Percentiles rank a stretch among this genome's conserved stretches.
Evolutionary conservation across 257 asterid genomes (phyloP).

Genomic region (Solanum tacnaense): DNA sequence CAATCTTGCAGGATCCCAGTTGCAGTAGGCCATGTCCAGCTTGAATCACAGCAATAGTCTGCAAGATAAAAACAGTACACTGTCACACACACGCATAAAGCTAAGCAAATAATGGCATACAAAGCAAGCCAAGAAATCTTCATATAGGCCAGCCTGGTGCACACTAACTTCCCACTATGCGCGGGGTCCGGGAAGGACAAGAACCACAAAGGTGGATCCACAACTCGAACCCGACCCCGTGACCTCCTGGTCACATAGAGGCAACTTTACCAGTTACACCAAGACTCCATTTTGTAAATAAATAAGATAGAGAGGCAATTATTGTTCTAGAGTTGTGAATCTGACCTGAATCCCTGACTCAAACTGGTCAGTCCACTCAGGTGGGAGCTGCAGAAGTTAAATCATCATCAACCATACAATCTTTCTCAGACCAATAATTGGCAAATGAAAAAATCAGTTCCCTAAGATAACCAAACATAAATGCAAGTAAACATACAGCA

Average conservation of each 20-base stretch:
- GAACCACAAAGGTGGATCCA: background rate
- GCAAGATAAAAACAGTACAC: slow-evolving; percentile 8
- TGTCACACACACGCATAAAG: background rate
- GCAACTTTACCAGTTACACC: background rate
- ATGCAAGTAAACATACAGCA: slow-evolving; percentile 57
- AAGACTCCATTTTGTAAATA: background rate
- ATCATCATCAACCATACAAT: slow-evolving; percentile 30
- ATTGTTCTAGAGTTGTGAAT: background rate
- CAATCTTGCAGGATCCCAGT: slow-evolving; percentile 97
- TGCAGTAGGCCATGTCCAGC: slow-evolving; percentile 98
- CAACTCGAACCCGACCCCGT: background rate
- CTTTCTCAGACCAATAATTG: slow-evolving; percentile 29
- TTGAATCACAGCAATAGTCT: slow-evolving; percentile 99
- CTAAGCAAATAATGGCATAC: background rate
- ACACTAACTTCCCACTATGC: background rate
- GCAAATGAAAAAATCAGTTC: slow-evolving; percentile 4
- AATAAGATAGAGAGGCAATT: background rate
- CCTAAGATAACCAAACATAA: background rate
- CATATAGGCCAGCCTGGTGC: background rate
- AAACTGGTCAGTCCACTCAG: slow-evolving; percentile 98
- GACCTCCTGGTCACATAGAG: background rate
- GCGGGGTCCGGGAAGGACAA: background rate
- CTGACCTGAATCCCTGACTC: slow-evolving; percentile 97
- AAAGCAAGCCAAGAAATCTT: background rate
- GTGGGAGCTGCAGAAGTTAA: slow-evolving; percentile 68